A percentile compares a stretch with the other conserved stretches of the same genome.
Evolutionary conservation across 176 grass and related monocot genomes (phyloP).

Genomic region (Musa schizocarpa): DNA sequence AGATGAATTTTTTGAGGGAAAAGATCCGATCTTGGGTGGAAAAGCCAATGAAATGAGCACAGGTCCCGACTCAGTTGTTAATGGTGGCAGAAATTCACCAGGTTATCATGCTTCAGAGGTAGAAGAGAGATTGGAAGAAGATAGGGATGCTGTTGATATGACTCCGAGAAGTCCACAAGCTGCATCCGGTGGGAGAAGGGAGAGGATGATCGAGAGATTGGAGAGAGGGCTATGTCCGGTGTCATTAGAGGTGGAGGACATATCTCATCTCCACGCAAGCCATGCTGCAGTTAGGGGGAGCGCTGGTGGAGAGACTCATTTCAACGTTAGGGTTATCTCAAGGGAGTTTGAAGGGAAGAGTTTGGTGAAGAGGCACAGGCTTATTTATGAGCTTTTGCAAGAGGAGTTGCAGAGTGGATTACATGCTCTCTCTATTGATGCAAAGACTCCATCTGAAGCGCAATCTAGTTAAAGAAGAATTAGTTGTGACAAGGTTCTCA

Average conservation of each 20-base stretch:
- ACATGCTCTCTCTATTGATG: slow-evolving; percentile 83
- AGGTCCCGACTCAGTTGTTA: slow-evolving; percentile 8
- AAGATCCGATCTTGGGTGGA: neutral
- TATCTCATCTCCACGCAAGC: slow-evolving; percentile 66
- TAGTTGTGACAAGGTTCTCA: neutral
- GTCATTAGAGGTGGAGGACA: slow-evolving; percentile 58
- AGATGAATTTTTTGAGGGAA: neutral
- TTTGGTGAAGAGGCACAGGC: slow-evolving; percentile 78
- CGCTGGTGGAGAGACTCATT: slow-evolving; percentile 75
- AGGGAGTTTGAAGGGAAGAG: slow-evolving; percentile 27
- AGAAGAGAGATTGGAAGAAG: slow-evolving; percentile 2
- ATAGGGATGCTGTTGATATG: neutral
- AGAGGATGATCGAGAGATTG: slow-evolving; percentile 49
- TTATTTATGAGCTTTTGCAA: slow-evolving; percentile 70
- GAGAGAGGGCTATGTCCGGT: slow-evolving; percentile 29
- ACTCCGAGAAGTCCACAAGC: slow-evolving; percentile 1
- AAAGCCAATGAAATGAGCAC: slow-evolving; percentile 8
- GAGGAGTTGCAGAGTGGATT: slow-evolving; percentile 78
- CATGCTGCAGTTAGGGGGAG: slow-evolving; percentile 52
- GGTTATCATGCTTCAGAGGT: slow-evolving; percentile 8
- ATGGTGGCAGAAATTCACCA: neutral
- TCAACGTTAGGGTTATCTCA: slow-evolving; percentile 71
- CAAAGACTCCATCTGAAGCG: slow-evolving; percentile 61
- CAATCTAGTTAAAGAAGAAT: slow-evolving; percentile 17
- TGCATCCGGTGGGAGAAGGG: slow-evolving; percentile 39